phyloP scores from a whole-genome alignment of 2,329 filamentous ascomycete species.

The Penicillium freii region DNA sequence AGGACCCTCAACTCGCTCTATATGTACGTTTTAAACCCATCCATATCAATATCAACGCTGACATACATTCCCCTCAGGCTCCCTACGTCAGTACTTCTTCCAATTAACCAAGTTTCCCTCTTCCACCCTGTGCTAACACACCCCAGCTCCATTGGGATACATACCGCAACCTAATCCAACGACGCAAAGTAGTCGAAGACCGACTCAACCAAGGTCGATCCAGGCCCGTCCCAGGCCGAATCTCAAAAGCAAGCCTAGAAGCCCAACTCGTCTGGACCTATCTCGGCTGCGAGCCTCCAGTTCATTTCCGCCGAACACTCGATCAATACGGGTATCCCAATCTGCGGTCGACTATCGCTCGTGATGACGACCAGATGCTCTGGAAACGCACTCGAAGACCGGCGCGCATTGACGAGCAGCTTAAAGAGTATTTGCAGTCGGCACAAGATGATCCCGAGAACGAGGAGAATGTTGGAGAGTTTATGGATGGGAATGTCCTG shows the following conservation, averaged over 20 bases:
- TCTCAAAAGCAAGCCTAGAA: conserved; percentile 57
- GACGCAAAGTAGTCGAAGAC: conserved; percentile 55
- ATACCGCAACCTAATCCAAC: conserved; percentile 57
- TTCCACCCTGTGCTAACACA: neutral
- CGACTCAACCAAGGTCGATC: conserved; percentile 56
- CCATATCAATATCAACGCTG: neutral
- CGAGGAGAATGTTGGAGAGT: conserved; percentile 13
- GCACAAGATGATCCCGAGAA: conserved; percentile 15
- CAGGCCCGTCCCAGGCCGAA: conserved; percentile 54
- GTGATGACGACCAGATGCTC: conserved; percentile 66
- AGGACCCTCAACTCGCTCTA: conserved; percentile 30
- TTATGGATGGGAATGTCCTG: conserved; percentile 50
- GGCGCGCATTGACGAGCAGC: conserved; percentile 38
- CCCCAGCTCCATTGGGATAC: conserved; percentile 62
- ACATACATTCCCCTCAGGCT: conserved; percentile 15
- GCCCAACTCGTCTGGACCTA: conserved; percentile 63
- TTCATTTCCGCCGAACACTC: conserved; percentile 61
- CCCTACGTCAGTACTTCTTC: conserved; percentile 27
- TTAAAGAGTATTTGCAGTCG: conserved; percentile 43
- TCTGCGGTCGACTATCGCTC: conserved; percentile 57
- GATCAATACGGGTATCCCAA: conserved; percentile 65
- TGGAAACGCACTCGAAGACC: conserved; percentile 62
- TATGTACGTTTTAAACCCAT: conserved; percentile 25
- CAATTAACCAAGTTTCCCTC: accelerated
- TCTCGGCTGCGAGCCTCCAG: conserved; percentile 58